Evolutionary conservation across 352 stramenopile species (phyloP).

Genomic region (Globisporangium heterothallicum): DNA sequence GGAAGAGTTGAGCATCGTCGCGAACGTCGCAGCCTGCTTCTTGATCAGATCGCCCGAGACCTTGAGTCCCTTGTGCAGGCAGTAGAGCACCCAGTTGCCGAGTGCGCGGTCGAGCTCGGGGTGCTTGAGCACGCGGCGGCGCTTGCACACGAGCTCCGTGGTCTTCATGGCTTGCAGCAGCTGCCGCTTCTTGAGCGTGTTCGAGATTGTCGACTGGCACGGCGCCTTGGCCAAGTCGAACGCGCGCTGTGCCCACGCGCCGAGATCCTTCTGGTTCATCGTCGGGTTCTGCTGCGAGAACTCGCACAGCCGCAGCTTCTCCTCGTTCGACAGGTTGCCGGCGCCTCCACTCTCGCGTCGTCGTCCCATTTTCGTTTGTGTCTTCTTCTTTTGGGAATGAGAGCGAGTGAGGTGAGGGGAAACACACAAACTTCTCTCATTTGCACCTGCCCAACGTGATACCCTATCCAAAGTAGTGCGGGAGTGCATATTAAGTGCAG

Average conservation of each 20-base stretch:
- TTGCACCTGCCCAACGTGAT: neutral
- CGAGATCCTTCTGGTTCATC: conserved; percentile 43
- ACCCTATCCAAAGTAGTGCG: neutral
- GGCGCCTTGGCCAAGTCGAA: conserved; percentile 37
- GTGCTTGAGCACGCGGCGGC: conserved; percentile 36
- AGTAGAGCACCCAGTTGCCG: conserved; percentile 38
- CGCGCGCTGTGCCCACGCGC: conserved; percentile 44
- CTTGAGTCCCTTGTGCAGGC: conserved; percentile 20
- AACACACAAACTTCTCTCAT: neutral
- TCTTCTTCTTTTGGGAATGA: neutral
- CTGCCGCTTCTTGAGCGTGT: conserved; percentile 39
- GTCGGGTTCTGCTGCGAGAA: conserved; percentile 42
- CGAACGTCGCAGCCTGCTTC: conserved; percentile 30
- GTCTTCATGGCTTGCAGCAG: conserved; percentile 29
- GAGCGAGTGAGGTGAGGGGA: neutral
- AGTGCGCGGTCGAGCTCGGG: conserved; percentile 47
- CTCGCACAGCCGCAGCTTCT: conserved; percentile 48
- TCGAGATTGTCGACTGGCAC: conserved; percentile 59
- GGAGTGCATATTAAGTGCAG: neutral
- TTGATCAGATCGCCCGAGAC: conserved; percentile 29
- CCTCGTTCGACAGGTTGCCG: conserved; percentile 51
- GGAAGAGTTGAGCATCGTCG: conserved; percentile 22
- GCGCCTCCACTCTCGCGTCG: neutral
- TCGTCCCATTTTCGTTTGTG: neutral
- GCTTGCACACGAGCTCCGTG: conserved; percentile 31